These are phyloP conservation scores for Mortierella hygrophila DNA, from an alignment of 192 early-diverging fungal species.

Conservation along the genomic window DNA sequence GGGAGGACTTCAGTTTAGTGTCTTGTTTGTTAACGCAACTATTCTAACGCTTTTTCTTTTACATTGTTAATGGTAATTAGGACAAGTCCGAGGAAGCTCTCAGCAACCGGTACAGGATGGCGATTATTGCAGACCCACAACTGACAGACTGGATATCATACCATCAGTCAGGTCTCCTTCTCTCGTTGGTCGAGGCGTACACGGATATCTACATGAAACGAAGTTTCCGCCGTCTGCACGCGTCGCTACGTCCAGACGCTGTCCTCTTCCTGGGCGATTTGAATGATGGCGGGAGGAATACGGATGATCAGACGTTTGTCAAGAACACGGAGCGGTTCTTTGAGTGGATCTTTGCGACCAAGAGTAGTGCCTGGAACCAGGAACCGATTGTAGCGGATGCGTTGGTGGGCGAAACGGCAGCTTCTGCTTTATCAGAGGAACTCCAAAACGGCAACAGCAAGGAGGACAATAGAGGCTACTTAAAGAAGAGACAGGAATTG, in stretches of 20 bases:
- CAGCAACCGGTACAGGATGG: conserved; percentile 57
- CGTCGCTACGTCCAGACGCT: background rate
- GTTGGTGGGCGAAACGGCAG: background rate
- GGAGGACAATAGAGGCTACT: background rate
- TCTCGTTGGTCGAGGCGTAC: background rate
- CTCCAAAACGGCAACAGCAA: background rate
- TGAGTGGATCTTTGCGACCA: background rate
- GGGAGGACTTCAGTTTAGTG: no score
- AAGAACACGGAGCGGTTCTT: conserved; percentile 54
- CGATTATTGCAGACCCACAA: conserved; percentile 92
- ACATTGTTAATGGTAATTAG: conserved; percentile 6
- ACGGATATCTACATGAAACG: background rate
- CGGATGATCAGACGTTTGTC: conserved; percentile 33
- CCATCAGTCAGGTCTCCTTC: conserved; percentile 64
- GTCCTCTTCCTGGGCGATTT: background rate
- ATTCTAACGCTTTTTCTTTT: background rate
- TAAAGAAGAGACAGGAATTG: conserved; percentile 15
- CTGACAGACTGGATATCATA: conserved; percentile 94
- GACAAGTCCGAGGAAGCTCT: background rate
- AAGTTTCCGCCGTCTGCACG: background rate
- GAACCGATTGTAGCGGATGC: background rate
- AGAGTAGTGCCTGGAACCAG: background rate
- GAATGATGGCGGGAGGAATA: conserved; percentile 72
- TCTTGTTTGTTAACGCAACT: no score
- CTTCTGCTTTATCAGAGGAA: background rate